Conservation (phyloP, 805 yeast species). For the Kodamaea restingae region DNA sequence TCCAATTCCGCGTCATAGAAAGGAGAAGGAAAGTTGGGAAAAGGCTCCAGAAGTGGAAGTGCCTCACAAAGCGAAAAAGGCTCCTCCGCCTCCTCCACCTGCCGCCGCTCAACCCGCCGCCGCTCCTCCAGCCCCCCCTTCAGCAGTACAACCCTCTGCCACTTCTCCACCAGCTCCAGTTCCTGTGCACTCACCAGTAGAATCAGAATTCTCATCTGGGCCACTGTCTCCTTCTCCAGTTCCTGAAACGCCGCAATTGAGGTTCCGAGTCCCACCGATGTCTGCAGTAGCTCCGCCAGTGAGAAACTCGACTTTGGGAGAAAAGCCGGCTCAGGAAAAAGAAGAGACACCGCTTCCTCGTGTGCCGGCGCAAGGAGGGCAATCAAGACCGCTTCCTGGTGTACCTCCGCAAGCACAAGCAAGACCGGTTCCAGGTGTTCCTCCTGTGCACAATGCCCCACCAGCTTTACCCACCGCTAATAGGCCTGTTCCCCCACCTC, state of each 20-base stretch:
- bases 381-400: too few species aligned
- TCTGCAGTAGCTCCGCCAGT: constrained; percentile 29
- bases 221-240: constrained; percentile 2
- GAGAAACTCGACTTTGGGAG: constrained; percentile 16
- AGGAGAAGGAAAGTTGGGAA: constrained; percentile 21
- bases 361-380: too few species aligned
- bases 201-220: background rate
- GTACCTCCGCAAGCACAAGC: background rate
- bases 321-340: too few species aligned
- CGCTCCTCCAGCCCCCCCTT: too few species aligned
- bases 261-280: constrained; percentile 37
- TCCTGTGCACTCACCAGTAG: constrained; percentile 6
- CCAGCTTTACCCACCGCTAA: constrained; percentile 18
- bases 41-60: constrained; percentile 19
- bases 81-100: constrained; percentile 43
- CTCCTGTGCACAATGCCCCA: constrained; percentile 3
- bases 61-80: constrained; percentile 23
- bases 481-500: constrained; percentile 14
- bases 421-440: background rate
- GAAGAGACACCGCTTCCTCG: too few species aligned
- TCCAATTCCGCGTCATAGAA: constrained; percentile 75
- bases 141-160: too few species aligned
- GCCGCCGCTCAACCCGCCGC: too few species aligned
- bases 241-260: constrained; percentile 16
- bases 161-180: constrained; percentile 9